Evolutionary conservation across 805 yeast genomes (phyloP).

Genomic region (Pichia kluyveri): DNA sequence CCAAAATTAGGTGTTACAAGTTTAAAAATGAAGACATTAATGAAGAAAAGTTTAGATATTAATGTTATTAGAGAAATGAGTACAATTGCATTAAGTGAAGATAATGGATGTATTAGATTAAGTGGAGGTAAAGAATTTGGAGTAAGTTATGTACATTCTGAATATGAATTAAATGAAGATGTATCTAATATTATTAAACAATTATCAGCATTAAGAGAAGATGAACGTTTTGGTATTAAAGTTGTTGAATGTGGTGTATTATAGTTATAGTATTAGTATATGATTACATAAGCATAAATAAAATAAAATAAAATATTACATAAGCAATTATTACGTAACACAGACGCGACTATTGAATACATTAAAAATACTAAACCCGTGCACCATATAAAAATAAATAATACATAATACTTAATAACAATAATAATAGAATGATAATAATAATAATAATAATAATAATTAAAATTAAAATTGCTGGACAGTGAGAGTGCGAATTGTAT

Average conservation of each 20-base stretch:
- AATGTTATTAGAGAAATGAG: slow-evolving; percentile 71
- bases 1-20: slow-evolving; percentile 66
- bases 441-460: no score
- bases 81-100: slow-evolving; percentile 53
- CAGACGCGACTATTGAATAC: no score
- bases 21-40: slow-evolving; percentile 54
- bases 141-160: slow-evolving; percentile 86
- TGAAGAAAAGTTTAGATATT: slow-evolving; percentile 43
- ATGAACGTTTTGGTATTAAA: slow-evolving; percentile 59
- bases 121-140: slow-evolving; percentile 68
- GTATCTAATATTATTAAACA: slow-evolving; percentile 38
- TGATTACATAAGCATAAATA: no score
- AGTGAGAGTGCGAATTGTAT: no score
- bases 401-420: no score
- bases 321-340: no score
- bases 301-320: not conserved
- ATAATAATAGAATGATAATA: no score
- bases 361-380: no score
- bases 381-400: no score
- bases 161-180: slow-evolving; percentile 48
- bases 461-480: no score
- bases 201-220: slow-evolving; percentile 53
- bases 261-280: slow-evolving; percentile 27
- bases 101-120: slow-evolving; percentile 58
- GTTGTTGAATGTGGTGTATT: slow-evolving; percentile 53